phyloP scores from a whole-genome alignment of 306 rosid species.

The Nissolia schottii region DNA sequence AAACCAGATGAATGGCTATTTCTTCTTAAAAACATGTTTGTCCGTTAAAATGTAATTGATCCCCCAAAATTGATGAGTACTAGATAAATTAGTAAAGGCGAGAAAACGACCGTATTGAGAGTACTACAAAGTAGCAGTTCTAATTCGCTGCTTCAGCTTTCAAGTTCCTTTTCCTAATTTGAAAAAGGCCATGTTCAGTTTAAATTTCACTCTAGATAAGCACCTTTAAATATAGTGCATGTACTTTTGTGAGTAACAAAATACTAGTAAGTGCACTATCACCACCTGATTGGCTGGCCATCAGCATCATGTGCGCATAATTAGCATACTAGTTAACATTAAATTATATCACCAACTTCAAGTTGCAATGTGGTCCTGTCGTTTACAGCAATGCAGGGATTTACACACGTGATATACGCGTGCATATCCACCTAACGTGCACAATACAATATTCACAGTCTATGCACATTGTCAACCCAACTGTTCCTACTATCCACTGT shows the following conservation, averaged over 20 bases:
- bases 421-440: conserved; percentile 31
- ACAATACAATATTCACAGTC: conserved; percentile 20
- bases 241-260: neutral
- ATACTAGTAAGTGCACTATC: neutral
- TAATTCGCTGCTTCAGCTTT: neutral
- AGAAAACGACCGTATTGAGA: neutral
- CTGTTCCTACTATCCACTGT: conserved; percentile 20
- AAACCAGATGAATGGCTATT: neutral
- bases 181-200: neutral
- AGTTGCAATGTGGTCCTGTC: conserved; percentile 35
- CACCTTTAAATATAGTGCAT: conserved; percentile 17
- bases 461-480: conserved; percentile 35
- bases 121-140: neutral
- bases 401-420: conserved; percentile 42
- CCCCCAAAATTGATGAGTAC: neutral
- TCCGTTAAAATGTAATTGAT: neutral
- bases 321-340: neutral
- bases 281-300: neutral
- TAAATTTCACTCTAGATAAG: neutral
- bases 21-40: neutral
- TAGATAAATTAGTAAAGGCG: neutral
- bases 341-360: conserved; percentile 2
- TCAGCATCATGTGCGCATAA: conserved; percentile 20
- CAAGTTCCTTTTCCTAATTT: neutral
- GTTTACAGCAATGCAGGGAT: neutral